Conservation (phyloP, 345 rosid species). For the Eucalyptus cladocalyx region DNA sequence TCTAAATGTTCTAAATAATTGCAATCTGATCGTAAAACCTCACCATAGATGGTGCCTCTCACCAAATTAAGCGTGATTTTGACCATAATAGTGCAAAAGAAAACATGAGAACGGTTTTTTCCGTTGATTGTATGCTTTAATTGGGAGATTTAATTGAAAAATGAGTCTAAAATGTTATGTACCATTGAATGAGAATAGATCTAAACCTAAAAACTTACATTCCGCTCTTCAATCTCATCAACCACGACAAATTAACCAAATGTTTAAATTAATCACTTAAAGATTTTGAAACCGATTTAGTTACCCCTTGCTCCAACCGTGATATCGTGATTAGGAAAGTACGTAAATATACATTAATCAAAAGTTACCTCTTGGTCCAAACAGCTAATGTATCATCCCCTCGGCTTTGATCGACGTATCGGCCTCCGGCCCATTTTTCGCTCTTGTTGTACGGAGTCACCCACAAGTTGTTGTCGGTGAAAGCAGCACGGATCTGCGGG, state of each 20-base stretch:
- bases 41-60: neutral
- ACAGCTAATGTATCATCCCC: conserved; percentile 69
- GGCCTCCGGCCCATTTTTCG: conserved; percentile 66
- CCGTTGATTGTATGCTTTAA: neutral
- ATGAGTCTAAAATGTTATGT: neutral
- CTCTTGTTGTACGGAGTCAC: conserved; percentile 45
- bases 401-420: conserved; percentile 30
- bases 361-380: conserved; percentile 50
- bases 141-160: neutral
- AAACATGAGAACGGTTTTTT: neutral
- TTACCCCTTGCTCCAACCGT: neutral
- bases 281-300: neutral
- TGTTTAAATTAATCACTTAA: neutral
- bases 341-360: neutral
- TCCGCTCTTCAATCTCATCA: no score
- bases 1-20: neutral
- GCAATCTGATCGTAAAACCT: neutral
- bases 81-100: neutral
- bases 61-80: neutral
- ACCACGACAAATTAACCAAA: neutral
- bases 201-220: no score
- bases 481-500: conserved; percentile 48
- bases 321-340: neutral
- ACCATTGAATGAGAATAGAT: no score
- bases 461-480: conserved; percentile 56